phyloP scores from a whole-genome alignment of 768 basidiomycete species.

The Suillus brevipes region DNA sequence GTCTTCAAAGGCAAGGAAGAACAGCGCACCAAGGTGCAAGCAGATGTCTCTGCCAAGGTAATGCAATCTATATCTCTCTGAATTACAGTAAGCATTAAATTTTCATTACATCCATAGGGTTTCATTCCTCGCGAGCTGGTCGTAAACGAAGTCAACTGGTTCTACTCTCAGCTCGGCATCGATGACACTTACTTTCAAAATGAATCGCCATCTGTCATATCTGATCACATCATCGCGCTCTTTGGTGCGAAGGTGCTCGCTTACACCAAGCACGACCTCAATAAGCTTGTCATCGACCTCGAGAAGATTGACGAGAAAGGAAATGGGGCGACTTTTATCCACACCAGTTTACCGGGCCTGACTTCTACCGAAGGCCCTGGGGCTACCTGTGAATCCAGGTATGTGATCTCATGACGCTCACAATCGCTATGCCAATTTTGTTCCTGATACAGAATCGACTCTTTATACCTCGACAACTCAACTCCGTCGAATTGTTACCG shows the following conservation, averaged over 20 bases:
- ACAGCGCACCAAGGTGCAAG: conserved; percentile 79
- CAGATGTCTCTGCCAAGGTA: conserved; percentile 76
- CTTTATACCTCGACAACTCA: conserved; percentile 76
- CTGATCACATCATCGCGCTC: conserved; percentile 91
- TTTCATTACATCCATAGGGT: conserved; percentile 48
- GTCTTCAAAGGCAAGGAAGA: conserved; percentile 90
- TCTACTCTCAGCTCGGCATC: conserved; percentile 87
- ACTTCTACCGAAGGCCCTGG: conserved; percentile 86
- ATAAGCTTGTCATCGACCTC: conserved; percentile 90
- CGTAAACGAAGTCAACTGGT: conserved; percentile 91
- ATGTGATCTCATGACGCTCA: conserved; percentile 18
- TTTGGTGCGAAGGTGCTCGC: conserved; percentile 94
- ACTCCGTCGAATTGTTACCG: conserved; percentile 80
- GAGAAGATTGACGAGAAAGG: conserved; percentile 84
- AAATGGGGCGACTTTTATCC: conserved; percentile 90
- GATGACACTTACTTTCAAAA: conserved; percentile 91
- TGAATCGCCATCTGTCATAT: conserved; percentile 64
- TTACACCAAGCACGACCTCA: conserved; percentile 91
- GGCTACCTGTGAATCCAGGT: conserved; percentile 86
- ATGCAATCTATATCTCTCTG: conserved; percentile 8
- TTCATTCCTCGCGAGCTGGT: conserved; percentile 93
- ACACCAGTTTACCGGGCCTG: conserved; percentile 83
- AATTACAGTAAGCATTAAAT: conserved; percentile 3
- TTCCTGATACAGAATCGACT: conserved; percentile 69
- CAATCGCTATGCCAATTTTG: conserved; percentile 12